Evolutionary conservation across 2,329 filamentous ascomycete genomes (phyloP).

Genomic region (Penicillium sp.): DNA sequence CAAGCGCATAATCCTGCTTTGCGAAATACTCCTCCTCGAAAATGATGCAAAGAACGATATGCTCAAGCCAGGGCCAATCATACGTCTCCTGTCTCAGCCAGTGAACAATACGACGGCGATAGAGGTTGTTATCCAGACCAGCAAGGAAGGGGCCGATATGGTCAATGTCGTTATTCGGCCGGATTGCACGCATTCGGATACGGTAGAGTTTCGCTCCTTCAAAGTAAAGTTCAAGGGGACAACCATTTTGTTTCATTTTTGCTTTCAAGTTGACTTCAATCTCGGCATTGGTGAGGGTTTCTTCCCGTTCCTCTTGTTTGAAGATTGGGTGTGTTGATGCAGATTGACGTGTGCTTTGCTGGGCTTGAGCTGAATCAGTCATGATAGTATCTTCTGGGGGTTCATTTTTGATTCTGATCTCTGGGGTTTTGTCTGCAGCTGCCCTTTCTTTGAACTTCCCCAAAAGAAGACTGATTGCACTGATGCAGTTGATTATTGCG

Average conservation of each 20-base stretch:
- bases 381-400: too few species aligned
- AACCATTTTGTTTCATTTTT: conserved; percentile 23
- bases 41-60: conserved; percentile 8
- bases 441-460: too few species aligned
- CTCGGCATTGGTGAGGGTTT: too few species aligned
- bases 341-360: too few species aligned
- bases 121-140: conserved; percentile 20
- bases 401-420: too few species aligned
- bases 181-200: conserved; percentile 10
- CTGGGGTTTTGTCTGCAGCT: too few species aligned
- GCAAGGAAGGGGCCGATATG: conserved; percentile 34
- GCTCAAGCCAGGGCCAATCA: conserved; percentile 12
- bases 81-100: conserved; percentile 10
- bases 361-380: too few species aligned
- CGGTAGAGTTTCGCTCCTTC: conserved; percentile 22
- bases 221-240: conserved; percentile 28
- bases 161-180: conserved; percentile 15
- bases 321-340: too few species aligned
- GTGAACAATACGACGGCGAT: conserved; percentile 13
- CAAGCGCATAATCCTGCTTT: conserved; percentile 14
- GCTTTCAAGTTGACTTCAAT: too few species aligned
- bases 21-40: conserved; percentile 16
- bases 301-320: too few species aligned
- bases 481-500: too few species aligned
- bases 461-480: too few species aligned